Conservation (phyloP, 1,284 basidiomycete genomes). For the Pseudozyma flocculosa region DNA sequence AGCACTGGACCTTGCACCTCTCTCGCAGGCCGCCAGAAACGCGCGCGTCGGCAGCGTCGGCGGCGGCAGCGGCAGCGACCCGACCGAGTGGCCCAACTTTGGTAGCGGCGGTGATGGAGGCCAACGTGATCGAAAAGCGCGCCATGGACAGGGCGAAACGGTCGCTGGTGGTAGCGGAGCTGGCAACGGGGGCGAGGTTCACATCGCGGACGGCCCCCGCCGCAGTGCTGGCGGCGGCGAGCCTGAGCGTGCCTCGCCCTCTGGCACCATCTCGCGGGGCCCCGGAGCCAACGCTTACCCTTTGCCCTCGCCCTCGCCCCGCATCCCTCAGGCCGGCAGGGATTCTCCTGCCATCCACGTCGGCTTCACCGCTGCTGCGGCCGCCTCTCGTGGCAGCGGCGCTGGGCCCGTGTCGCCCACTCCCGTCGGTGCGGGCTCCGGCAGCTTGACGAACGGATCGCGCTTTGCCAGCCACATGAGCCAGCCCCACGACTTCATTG, state of each 20-base stretch:
- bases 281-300: constrained; percentile 11
- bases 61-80: constrained; percentile 2
- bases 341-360: constrained; percentile 30
- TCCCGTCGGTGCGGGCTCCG: constrained; percentile 22
- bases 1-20: constrained; percentile 85
- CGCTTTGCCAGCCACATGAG: constrained; percentile 25
- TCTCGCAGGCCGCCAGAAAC: constrained; percentile 76
- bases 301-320: constrained; percentile 27
- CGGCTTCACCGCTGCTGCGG: constrained; percentile 18
- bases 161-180: too few relatives aligned
- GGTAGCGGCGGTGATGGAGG: constrained; percentile 62
- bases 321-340: constrained; percentile 25
- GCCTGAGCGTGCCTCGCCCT: too few relatives aligned
- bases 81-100: constrained; percentile 87
- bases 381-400: constrained; percentile 1
- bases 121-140: too few relatives aligned
- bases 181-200: too few relatives aligned
- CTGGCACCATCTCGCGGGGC: too few relatives aligned
- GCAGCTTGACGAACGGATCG: constrained; percentile 11
- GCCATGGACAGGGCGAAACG: too few relatives aligned
- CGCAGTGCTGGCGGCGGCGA: too few relatives aligned
- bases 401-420: constrained; percentile 29
- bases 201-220: too few relatives aligned
- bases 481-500: too few relatives aligned
- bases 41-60: constrained; percentile 62